These are phyloP conservation scores for Sphagnum contortum DNA, from an alignment of 225 moss, liverwort and hornwort genomes.

Conservation along the genomic window DNA sequence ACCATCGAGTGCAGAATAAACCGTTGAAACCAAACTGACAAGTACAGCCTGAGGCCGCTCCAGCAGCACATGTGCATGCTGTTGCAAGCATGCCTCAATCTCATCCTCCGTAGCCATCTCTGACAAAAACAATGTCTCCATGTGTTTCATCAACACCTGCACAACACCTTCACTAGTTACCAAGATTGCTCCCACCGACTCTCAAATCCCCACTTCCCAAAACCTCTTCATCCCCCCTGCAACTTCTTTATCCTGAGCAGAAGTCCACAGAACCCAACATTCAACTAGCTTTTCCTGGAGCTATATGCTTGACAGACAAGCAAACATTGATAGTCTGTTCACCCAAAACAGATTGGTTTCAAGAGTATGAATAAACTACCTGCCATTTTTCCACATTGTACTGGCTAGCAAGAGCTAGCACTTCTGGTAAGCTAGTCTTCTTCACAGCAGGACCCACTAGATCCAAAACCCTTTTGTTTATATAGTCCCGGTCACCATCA, in stretches of 20 bases:
- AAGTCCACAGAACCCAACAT: too few species aligned
- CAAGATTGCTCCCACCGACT: too few species aligned
- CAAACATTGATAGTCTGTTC: too few species aligned
- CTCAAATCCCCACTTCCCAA: too few species aligned
- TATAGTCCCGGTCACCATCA: slow-evolving; percentile 42
- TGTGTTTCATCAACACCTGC: slow-evolving; percentile 25
- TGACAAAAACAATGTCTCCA: slow-evolving; percentile 20
- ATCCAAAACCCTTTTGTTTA: slow-evolving; percentile 35
- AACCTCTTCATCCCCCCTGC: too few species aligned
- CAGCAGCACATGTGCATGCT: slow-evolving; percentile 19
- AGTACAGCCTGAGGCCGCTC: slow-evolving; percentile 26
- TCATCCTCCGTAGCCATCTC: slow-evolving; percentile 22
- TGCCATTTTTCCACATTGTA: slow-evolving; percentile 54
- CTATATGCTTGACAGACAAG: too few species aligned
- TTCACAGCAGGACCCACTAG: slow-evolving; percentile 36
- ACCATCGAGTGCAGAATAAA: slow-evolving; percentile 26
- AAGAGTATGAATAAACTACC: slow-evolving; percentile 16
- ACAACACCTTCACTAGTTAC: not conserved
- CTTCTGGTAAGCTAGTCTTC: slow-evolving; percentile 24
- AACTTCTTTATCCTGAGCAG: too few species aligned
- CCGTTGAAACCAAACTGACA: slow-evolving; percentile 11
- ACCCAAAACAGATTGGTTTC: too few species aligned
- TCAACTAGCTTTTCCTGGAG: too few species aligned
- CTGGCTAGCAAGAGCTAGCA: slow-evolving; percentile 43
- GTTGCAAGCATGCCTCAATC: slow-evolving; percentile 13